phyloP scores from a whole-genome alignment of 371 early-diverging fungal species.

The Mycotypha africana region DNA sequence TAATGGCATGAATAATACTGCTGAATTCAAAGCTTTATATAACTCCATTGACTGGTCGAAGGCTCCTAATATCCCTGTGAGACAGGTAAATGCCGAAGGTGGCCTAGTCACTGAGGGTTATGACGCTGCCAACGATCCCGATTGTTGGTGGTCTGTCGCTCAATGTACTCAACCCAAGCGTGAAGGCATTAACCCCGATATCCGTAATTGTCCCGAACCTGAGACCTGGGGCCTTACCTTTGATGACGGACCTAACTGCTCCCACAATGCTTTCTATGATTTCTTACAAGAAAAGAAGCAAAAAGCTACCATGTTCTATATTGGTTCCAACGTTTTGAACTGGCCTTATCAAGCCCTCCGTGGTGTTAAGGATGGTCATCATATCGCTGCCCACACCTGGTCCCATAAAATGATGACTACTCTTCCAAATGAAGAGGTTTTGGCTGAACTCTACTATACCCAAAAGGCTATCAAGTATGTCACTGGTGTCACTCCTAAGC shows the following conservation, averaged over 20 bases:
- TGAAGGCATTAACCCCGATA: constrained; percentile 32
- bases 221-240: constrained; percentile 62
- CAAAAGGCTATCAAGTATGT: constrained; percentile 56
- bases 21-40: constrained; percentile 38
- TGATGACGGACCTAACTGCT: constrained; percentile 62
- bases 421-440: constrained; percentile 60
- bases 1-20: constrained; percentile 38
- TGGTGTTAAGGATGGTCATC: constrained; percentile 56
- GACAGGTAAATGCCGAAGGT: constrained; percentile 21
- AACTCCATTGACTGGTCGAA: constrained; percentile 44
- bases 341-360: constrained; percentile 50
- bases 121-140: constrained; percentile 28
- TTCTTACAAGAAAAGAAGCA: constrained; percentile 38
- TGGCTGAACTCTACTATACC: constrained; percentile 72
- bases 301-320: constrained; percentile 68
- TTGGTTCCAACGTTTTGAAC: constrained; percentile 62
- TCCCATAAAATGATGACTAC: constrained; percentile 62
- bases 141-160: constrained; percentile 49
- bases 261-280: constrained; percentile 44
- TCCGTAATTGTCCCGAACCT: constrained; percentile 43
- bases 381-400: constrained; percentile 73
- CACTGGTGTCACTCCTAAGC: constrained; percentile 43
- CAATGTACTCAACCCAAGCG: constrained; percentile 41
- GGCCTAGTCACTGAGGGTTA: constrained; percentile 28
- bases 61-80: constrained; percentile 33